phyloP scores from a whole-genome alignment of 495 filamentous ascomycete species.

The Penicillium angulare region DNA sequence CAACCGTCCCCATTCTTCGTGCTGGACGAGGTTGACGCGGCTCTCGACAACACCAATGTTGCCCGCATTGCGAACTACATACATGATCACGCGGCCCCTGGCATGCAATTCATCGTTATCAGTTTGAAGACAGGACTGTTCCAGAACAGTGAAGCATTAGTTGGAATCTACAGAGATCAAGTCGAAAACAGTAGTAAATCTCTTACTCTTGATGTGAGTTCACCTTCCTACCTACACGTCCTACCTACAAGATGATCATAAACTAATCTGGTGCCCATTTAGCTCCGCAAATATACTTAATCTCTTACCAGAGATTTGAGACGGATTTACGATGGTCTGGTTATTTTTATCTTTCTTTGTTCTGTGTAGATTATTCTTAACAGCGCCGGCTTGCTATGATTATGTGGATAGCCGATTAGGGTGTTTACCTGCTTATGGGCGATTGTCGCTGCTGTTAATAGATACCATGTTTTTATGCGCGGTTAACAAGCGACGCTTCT shows the following conservation, averaged over 20 bases:
- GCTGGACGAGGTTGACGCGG: conserved; percentile 96
- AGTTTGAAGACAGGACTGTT: conserved; percentile 91
- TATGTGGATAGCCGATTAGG: neutral
- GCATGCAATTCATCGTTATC: conserved; percentile 99
- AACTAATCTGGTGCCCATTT: neutral
- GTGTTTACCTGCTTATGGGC: neutral
- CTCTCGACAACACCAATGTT: conserved; percentile 94
- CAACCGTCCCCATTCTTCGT: conserved; percentile 97
- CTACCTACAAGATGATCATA: too few relatives aligned
- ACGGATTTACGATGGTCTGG: conserved; percentile 19
- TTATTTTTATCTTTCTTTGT: conserved; percentile 18
- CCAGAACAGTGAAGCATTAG: conserved; percentile 87
- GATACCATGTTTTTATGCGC: conserved; percentile 18
- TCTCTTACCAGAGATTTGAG: neutral
- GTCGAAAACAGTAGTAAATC: conserved; percentile 83
- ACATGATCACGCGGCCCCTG: conserved; percentile 85
- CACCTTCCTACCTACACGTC: neutral
- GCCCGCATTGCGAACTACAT: conserved; percentile 95
- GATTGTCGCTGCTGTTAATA: conserved; percentile 12
- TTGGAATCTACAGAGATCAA: conserved; percentile 95
- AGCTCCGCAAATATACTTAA: conserved; percentile 50
- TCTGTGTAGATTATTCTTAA: conserved; percentile 32
- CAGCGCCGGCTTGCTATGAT: conserved; percentile 7
- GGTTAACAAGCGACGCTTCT: conserved; percentile 2
- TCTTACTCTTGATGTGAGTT: conserved; percentile 91